phyloP scores from a whole-genome alignment of 129 eudicot genomes.

The Flaveria robusta region DNA sequence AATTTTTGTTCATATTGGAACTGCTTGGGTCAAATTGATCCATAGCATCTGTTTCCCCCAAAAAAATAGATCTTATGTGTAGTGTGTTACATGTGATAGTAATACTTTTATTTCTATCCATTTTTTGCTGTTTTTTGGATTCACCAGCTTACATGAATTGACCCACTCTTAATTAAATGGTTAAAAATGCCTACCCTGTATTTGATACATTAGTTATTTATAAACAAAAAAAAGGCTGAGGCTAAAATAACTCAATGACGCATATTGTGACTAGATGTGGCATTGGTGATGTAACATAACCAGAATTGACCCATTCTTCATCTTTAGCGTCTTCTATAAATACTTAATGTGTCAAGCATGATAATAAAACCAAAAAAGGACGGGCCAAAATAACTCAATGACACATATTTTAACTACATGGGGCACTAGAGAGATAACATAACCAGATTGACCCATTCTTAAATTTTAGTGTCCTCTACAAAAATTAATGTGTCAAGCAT shows the following conservation, averaged over 20 bases:
- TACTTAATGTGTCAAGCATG: background rate
- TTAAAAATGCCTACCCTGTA: background rate
- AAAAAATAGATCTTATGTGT: too few species aligned
- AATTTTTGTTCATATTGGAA: background rate
- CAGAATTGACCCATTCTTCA: background rate
- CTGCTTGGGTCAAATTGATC: background rate
- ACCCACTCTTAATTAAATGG: background rate
- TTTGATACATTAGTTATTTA: background rate
- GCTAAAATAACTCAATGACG: background rate
- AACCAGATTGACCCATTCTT: background rate
- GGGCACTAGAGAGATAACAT: background rate
- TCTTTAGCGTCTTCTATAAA: background rate
- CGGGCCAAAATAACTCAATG: background rate
- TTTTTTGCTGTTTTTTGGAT: background rate
- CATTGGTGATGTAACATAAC: background rate
- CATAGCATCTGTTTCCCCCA: background rate
- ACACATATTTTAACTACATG: background rate
- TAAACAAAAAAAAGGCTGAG: background rate
- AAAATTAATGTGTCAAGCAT: background rate
- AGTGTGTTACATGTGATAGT: background rate
- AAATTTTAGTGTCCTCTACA: background rate
- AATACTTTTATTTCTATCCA: background rate
- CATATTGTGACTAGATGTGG: slow-evolving; percentile 2
- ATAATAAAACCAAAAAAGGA: background rate
- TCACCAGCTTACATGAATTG: background rate